Evolutionary conservation across 2,329 filamentous ascomycete species (phyloP).

Genomic region (Ampelomyces quisqualis): DNA sequence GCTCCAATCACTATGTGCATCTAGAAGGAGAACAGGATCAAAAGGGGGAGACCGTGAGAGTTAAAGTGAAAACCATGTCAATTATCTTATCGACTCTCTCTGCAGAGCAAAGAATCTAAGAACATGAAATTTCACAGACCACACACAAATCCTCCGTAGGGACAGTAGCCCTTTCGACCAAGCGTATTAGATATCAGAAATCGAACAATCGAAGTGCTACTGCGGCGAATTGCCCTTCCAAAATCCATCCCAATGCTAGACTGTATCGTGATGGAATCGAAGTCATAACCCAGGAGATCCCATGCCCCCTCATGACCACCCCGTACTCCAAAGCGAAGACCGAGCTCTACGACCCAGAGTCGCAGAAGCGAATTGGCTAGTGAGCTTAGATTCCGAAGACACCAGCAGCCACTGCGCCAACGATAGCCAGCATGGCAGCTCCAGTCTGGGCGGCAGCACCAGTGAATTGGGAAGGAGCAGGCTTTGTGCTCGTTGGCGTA

Average conservation of each 20-base stretch:
- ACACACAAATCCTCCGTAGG: constrained; percentile 37
- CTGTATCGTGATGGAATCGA: constrained; percentile 36
- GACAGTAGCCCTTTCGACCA: constrained; percentile 35
- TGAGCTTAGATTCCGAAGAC: no score
- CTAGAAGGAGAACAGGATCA: neutral
- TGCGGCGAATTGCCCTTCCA: constrained; percentile 28
- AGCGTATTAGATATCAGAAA: constrained; percentile 38
- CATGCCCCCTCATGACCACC: constrained; percentile 18
- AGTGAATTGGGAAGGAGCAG: constrained; percentile 46
- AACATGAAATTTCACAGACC: constrained; percentile 40
- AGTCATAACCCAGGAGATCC: constrained; percentile 38
- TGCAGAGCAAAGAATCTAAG: constrained; percentile 28
- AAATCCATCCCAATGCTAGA: constrained; percentile 39
- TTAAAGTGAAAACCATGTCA: constrained; percentile 36
- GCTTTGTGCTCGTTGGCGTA: constrained; percentile 32
- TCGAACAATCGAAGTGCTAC: constrained; percentile 41
- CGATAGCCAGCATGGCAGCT: constrained; percentile 55
- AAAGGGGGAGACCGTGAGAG: constrained; percentile 1
- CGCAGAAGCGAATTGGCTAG: constrained; percentile 31
- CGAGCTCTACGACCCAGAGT: constrained; percentile 8
- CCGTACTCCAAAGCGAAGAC: constrained; percentile 9
- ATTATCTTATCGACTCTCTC: constrained; percentile 34
- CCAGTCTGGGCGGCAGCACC: constrained; percentile 55
- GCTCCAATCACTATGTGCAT: constrained; percentile 2
- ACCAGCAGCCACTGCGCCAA: constrained; percentile 51